Percentiles rank a stretch among this genome's conserved stretches.
phyloP scores from a whole-genome alignment of 2,329 filamentous ascomycete species.

The Calonectria pteridis region DNA sequence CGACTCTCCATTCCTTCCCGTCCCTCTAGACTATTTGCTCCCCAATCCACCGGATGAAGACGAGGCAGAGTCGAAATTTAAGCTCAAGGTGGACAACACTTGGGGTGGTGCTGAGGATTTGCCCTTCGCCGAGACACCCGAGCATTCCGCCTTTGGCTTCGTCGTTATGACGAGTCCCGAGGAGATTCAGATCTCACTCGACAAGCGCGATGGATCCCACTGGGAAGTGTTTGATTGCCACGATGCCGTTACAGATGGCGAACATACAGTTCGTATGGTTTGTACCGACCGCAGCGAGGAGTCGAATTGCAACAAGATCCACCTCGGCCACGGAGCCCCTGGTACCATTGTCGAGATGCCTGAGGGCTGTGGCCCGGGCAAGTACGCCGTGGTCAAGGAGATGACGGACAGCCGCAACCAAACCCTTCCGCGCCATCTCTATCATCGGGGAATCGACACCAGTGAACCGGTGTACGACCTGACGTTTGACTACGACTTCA shows the following conservation, averaged over 20 bases:
- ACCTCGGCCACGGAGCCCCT: neutral
- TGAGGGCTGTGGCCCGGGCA: neutral
- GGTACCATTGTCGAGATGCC: neutral
- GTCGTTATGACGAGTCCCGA: neutral
- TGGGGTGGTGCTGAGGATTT: neutral
- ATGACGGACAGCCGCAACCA: neutral
- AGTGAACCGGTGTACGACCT: neutral
- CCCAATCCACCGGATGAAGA: neutral
- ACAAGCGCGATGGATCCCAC: neutral
- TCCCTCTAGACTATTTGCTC: neutral
- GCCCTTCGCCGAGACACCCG: neutral
- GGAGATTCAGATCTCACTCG: neutral
- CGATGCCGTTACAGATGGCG: neutral
- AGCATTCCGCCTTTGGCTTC: neutral
- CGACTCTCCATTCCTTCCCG: neutral
- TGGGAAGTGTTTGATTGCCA: neutral
- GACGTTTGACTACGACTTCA: neutral
- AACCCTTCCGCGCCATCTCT: neutral
- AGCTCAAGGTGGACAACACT: neutral
- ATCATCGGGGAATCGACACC: neutral
- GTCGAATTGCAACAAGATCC: neutral
- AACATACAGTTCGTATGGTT: neutral
- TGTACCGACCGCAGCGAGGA: neutral
- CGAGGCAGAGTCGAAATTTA: neutral
- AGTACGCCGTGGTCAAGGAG: neutral